phyloP scores from a whole-genome alignment of 2,329 filamentous ascomycete genomes.

The Colletotrichum cordylinicola region DNA sequence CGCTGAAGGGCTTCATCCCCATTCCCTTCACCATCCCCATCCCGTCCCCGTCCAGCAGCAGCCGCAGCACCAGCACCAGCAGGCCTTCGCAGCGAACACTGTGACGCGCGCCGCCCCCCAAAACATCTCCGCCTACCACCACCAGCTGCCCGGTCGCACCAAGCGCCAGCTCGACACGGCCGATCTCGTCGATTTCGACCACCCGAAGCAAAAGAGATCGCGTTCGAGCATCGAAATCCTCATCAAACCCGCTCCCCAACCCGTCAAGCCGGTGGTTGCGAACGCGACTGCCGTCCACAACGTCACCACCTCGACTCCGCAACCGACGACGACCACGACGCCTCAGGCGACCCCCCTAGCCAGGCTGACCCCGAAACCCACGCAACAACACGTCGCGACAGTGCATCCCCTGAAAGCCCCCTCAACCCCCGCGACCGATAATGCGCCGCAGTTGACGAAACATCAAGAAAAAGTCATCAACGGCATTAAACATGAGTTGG shows the following conservation, averaged over 20 bases:
- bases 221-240: conserved; percentile 61
- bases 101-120: conserved; percentile 33
- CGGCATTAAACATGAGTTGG: conserved; percentile 67
- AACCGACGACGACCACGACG: conserved; percentile 16
- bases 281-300: conserved; percentile 2
- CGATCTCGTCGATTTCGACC: conserved; percentile 48
- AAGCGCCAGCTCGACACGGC: conserved; percentile 54
- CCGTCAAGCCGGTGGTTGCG: conserved; percentile 26
- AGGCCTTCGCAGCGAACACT: conserved; percentile 31
- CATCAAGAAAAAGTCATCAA: conserved; percentile 65
- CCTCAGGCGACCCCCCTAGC: conserved; percentile 4
- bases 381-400: conserved; percentile 17
- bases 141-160: conserved; percentile 42
- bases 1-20: conserved; percentile 45
- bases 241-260: conserved; percentile 25
- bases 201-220: conserved; percentile 52
- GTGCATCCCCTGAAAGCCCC: conserved; percentile 20
- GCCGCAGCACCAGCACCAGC: conserved; percentile 20
- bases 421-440: conserved; percentile 26
- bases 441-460: conserved; percentile 44
- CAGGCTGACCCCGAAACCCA: background rate
- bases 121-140: conserved; percentile 36
- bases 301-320: conserved; percentile 15
- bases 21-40: conserved; percentile 25
- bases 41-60: conserved; percentile 21